Percentiles rank a stretch among this genome's conserved stretches.
Evolutionary conservation across 345 rosid genomes (phyloP).

Genomic region (Cochlearia excelsa): DNA sequence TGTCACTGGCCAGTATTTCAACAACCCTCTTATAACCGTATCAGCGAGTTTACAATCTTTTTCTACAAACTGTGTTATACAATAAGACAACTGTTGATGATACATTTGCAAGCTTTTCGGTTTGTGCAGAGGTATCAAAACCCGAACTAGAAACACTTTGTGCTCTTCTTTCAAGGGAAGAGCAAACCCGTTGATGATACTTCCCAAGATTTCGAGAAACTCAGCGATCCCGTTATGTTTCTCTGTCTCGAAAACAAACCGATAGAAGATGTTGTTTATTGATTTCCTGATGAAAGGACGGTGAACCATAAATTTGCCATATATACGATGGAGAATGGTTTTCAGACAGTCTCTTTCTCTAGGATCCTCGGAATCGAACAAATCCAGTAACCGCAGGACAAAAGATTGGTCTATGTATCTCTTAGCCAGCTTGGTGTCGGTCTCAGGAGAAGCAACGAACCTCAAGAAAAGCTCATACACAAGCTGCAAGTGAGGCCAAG

Average conservation of each 20-base stretch:
- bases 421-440: slow-evolving; percentile 70
- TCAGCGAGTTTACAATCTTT: slow-evolving; percentile 58
- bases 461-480: slow-evolving; percentile 70
- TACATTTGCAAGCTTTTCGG: slow-evolving; percentile 65
- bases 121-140: slow-evolving; percentile 68
- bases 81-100: slow-evolving; percentile 68
- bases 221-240: no score
- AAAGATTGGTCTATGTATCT: slow-evolving; percentile 64
- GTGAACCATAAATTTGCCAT: slow-evolving; percentile 39
- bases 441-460: slow-evolving; percentile 69
- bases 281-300: slow-evolving; percentile 55
- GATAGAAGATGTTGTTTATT: slow-evolving; percentile 61
- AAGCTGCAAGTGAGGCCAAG: slow-evolving; percentile 79
- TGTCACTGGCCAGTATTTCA: slow-evolving; percentile 68
- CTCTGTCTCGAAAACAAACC: slow-evolving; percentile 44
- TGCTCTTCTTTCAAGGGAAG: slow-evolving; percentile 71
- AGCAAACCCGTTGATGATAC: slow-evolving; percentile 30
- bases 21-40: slow-evolving; percentile 54
- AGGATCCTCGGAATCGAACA: slow-evolving; percentile 38
- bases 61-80: slow-evolving; percentile 31
- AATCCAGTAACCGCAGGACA: slow-evolving; percentile 54
- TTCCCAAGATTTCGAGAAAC: no score
- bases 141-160: slow-evolving; percentile 62
- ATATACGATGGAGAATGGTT: slow-evolving; percentile 66
- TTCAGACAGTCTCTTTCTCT: slow-evolving; percentile 20